A percentile compares a stretch with the other conserved stretches of the same genome.
phyloP scores from a whole-genome alignment of 257 asterid genomes.

The Solanum rostratum region DNA sequence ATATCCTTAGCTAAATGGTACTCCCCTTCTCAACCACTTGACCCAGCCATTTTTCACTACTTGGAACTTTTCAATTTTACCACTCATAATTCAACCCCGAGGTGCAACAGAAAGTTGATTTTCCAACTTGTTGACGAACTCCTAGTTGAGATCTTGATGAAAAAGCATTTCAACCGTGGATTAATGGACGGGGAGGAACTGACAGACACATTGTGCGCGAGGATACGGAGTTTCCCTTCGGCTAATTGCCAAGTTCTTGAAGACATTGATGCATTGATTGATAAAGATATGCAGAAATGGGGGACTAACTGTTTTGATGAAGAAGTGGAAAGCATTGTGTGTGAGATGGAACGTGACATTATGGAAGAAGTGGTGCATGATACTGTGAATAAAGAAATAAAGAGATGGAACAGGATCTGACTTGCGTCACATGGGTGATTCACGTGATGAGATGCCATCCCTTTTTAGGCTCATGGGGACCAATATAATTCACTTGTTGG shows the following conservation, averaged over 20 bases:
- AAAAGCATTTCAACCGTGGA: constrained; percentile 5
- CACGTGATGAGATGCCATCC: constrained; percentile 55
- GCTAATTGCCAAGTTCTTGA: constrained; percentile 55
- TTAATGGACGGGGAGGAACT: constrained; percentile 7
- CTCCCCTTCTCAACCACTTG: constrained; percentile 53
- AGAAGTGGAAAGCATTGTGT: constrained; percentile 36
- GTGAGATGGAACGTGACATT: constrained; percentile 54
- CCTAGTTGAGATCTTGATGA: constrained; percentile 24
- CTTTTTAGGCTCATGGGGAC: background rate
- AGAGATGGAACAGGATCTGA: constrained; percentile 14
- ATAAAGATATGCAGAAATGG: constrained; percentile 19
- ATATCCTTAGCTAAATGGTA: constrained; percentile 43
- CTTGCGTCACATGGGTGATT: constrained; percentile 39
- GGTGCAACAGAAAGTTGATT: constrained; percentile 52
- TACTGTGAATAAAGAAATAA: background rate
- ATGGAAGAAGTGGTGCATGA: constrained; percentile 51
- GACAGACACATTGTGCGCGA: constrained; percentile 29
- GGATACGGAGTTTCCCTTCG: constrained; percentile 30
- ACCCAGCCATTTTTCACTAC: constrained; percentile 69
- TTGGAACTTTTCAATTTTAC: constrained; percentile 46
- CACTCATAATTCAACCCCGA: constrained; percentile 8
- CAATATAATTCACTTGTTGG: constrained; percentile 1
- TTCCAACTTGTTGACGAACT: constrained; percentile 70
- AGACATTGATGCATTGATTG: constrained; percentile 59
- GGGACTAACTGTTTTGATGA: constrained; percentile 10